Evolutionary conservation across 805 yeast species (phyloP), one percentile per base, ranked within the genome.

Genomic region (Kuraishia cidri): DNA sequence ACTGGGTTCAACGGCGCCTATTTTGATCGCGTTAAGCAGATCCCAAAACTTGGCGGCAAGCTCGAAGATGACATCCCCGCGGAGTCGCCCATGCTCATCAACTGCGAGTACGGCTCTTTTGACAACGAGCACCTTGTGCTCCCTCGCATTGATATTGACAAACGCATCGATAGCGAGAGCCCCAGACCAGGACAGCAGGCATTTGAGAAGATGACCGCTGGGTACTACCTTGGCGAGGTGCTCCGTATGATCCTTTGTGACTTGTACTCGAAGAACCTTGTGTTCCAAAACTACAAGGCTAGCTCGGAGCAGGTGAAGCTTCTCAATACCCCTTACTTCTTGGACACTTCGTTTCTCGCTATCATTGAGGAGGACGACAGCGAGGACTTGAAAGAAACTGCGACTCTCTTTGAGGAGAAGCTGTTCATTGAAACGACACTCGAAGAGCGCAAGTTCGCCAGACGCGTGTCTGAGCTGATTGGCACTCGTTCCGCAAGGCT

Each of bases 1-100:
- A 90, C 98, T 29, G 98, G 98, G 50, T 92, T 94, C 63, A 90
- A 90, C 60, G 97, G 97, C 57, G 96, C 97, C 36, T 90, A 90
- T 67, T 90, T 79, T 61, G 98, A 90, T 48, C 63, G 64, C 35
- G 80, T 79, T 35, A 54, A 62, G 30, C 75, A 79, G 52, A 79
- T 92, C 51, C 92, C 92, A 43, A 90, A 90, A 66, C 69, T 92
- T 45, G 75, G 75, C 48, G 96, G 95, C 39, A 67, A 65, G 48
- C 58, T 82, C 36, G 64, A 72, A 24, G 69, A 60, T 27, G 96
- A 87, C 54, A 72, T 88, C 46, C 55, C 72, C 26, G 58, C 52
- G 5, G 75, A 75, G 29, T 74, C 87, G 27, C 76, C 79, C 38
- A 90, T 92, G 95, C 92, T 95, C 40, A 87, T 92, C 62, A 92